Conservation (phyloP, 305 asterid species). For the Solanum chacoense region DNA sequence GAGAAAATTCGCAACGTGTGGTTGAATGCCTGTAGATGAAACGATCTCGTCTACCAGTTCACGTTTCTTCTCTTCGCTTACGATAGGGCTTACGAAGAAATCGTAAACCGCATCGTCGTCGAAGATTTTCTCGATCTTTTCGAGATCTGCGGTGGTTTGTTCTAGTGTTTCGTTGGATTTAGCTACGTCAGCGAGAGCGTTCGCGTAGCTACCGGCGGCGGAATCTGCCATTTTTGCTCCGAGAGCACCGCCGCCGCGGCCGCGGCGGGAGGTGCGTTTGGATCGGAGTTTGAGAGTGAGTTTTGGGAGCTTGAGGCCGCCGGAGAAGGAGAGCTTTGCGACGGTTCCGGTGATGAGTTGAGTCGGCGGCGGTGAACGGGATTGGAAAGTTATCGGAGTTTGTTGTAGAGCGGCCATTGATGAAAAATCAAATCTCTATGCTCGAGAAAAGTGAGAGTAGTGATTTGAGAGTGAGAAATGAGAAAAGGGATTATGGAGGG, state of each 20-base stretch:
- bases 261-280: constrained; percentile 14
- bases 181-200: constrained; percentile 70
- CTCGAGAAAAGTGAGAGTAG: background rate
- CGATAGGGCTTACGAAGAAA: constrained; percentile 53
- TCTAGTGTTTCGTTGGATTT: constrained; percentile 60
- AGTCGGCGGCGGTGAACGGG: constrained; percentile 24
- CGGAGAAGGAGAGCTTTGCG: constrained; percentile 31
- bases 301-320: constrained; percentile 36
- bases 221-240: constrained; percentile 48
- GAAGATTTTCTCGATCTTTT: constrained; percentile 46
- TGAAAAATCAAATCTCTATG: background rate
- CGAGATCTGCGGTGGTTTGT: constrained; percentile 52
- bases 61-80: constrained; percentile 33
- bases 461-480: background rate
- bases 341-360: constrained; percentile 18
- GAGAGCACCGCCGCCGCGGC: constrained; percentile 27
- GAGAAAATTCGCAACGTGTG: constrained; percentile 65
- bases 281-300: constrained; percentile 34
- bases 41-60: constrained; percentile 43
- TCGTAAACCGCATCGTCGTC: constrained; percentile 23
- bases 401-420: constrained; percentile 59
- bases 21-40: constrained; percentile 30
- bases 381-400: constrained; percentile 37
- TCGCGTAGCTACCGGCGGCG: constrained; percentile 71
- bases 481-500: constrained; percentile 17